phyloP scores from a whole-genome alignment of 2,329 filamentous ascomycete genomes.

The Fusarium coicis region DNA sequence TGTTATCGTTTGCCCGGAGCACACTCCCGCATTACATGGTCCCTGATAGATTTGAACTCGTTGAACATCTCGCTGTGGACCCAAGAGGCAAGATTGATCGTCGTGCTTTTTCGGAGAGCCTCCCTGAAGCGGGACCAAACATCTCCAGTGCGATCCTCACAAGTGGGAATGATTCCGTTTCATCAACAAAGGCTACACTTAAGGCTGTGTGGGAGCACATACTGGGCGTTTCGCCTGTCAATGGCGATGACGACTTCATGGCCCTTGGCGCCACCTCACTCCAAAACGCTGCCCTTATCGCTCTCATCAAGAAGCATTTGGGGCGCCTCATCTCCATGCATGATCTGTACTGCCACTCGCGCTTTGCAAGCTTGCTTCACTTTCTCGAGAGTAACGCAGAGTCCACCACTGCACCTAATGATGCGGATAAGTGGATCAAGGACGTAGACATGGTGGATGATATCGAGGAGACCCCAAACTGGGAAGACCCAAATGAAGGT shows the following conservation, averaged over 20 bases:
- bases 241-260: not conserved
- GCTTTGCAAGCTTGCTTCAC: not conserved
- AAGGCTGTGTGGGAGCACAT: not conserved
- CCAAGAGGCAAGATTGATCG: not conserved
- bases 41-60: not conserved
- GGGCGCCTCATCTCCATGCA: slow-evolving; percentile 2
- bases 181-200: not conserved
- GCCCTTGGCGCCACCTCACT: not conserved
- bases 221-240: not conserved
- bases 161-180: not conserved
- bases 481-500: not conserved
- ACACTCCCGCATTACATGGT: not conserved
- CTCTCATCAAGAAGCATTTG: not conserved
- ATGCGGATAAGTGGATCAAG: not conserved
- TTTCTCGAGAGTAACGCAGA: not conserved
- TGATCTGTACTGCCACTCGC: slow-evolving; percentile 1
- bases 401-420: not conserved
- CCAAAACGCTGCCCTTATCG: slow-evolving; percentile 3
- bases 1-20: not conserved
- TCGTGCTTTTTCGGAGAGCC: not conserved
- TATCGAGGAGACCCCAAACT: not conserved
- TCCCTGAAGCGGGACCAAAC: not conserved
- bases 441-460: not conserved
- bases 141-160: not conserved
- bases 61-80: not conserved